Conservation (phyloP, 768 basidiomycete genomes). For the Sarcomyxa edulis region DNA sequence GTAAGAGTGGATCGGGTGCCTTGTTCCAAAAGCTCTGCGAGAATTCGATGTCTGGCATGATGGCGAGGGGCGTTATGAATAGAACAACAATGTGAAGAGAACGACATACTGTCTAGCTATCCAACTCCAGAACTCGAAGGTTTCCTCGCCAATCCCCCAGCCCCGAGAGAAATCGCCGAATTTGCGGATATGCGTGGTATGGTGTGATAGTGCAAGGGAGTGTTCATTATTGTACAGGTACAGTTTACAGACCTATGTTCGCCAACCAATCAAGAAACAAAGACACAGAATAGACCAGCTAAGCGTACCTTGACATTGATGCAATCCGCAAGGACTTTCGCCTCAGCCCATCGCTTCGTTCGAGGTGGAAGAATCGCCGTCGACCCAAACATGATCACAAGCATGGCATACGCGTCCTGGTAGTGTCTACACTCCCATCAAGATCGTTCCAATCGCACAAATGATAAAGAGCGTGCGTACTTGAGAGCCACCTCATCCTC, state of each 20-base stretch:
- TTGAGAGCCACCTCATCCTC: slow-evolving; percentile 91
- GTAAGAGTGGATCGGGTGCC: slow-evolving; percentile 59
- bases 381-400: slow-evolving; percentile 86
- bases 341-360: slow-evolving; percentile 98
- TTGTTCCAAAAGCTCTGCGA: slow-evolving; percentile 88
- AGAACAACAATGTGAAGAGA: neutral
- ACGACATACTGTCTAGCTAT: slow-evolving; percentile 77
- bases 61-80: neutral
- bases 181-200: slow-evolving; percentile 78
- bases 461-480: slow-evolving; percentile 35
- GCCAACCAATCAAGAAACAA: neutral
- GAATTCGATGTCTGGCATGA: slow-evolving; percentile 68
- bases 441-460: slow-evolving; percentile 10
- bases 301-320: slow-evolving; percentile 77
- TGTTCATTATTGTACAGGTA: slow-evolving; percentile 91
- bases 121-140: slow-evolving; percentile 98
- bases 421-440: slow-evolving; percentile 60
- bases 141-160: slow-evolving; percentile 96
- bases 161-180: slow-evolving; percentile 84
- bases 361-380: slow-evolving; percentile 83
- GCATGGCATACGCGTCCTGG: slow-evolving; percentile 84
- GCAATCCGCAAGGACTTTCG: slow-evolving; percentile 93
- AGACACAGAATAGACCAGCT: neutral
- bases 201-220: slow-evolving; percentile 71
- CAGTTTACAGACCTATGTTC: slow-evolving; percentile 87